A percentile compares a stretch with the other conserved stretches of the same genome.
Evolutionary conservation across 2,329 filamentous ascomycete genomes (phyloP).

Genomic region (Trichoderma pleuroti): DNA sequence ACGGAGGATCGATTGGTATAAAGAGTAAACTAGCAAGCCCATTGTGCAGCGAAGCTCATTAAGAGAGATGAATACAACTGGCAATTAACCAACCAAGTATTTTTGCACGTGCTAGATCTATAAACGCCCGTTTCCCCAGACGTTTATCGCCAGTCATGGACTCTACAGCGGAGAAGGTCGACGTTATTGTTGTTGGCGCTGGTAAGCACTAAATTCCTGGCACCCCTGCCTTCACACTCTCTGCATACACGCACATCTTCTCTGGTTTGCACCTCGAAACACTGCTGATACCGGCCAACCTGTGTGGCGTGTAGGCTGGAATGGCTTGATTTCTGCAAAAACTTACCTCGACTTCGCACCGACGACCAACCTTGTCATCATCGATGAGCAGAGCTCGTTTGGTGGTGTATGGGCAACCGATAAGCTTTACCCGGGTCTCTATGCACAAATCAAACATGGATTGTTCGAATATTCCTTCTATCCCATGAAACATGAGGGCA

Average conservation of each 20-base stretch:
- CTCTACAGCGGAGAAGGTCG: constrained; percentile 6
- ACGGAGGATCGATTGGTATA: not conserved
- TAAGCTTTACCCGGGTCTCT: constrained; percentile 30
- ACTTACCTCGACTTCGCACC: constrained; percentile 29
- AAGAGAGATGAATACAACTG: not conserved
- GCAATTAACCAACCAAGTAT: not conserved
- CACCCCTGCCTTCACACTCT: not conserved
- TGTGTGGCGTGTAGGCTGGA: not conserved
- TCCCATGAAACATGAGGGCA: constrained; percentile 31
- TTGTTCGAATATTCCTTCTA: constrained; percentile 35
- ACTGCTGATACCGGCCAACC: not conserved
- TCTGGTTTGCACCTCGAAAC: not conserved
- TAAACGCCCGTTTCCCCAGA: not conserved
- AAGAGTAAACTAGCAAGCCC: not conserved
- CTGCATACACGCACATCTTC: not conserved
- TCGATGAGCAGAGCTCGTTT: constrained; percentile 26
- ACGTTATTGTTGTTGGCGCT: constrained; percentile 20
- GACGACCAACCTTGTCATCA: constrained; percentile 25
- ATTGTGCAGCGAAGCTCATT: not conserved
- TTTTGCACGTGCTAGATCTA: not conserved
- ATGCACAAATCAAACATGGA: constrained; percentile 33
- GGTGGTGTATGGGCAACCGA: constrained; percentile 29
- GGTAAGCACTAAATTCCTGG: constrained; percentile 2
- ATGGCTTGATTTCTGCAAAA: constrained; percentile 27
- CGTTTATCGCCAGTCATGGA: not conserved